Evolutionary conservation across 345 rosid species (phyloP).

Genomic region (Eucalyptus regnans): DNA sequence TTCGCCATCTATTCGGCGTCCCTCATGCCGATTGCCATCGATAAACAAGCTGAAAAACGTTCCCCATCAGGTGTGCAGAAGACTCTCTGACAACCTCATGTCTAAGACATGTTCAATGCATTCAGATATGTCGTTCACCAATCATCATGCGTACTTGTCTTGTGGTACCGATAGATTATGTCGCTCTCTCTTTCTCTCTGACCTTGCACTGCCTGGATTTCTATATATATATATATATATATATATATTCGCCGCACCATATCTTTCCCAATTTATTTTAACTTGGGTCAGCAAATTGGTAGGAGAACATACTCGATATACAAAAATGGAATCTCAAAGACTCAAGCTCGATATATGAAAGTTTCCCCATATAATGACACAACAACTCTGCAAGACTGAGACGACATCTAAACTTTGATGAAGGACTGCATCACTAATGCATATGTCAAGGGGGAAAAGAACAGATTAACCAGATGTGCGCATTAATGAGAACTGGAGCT

Average conservation of each 20-base stretch:
- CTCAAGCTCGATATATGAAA: background rate
- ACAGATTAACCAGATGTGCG: background rate
- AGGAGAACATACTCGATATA: background rate
- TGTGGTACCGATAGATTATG: background rate
- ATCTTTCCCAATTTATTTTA: background rate
- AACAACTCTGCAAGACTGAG: background rate
- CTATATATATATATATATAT: background rate
- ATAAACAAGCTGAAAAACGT: background rate
- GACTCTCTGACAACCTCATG: background rate
- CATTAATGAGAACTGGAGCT: background rate
- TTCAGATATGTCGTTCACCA: background rate
- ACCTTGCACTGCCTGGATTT: background rate
- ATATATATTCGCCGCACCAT: background rate
- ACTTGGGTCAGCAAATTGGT: background rate
- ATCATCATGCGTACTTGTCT: background rate
- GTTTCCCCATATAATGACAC: background rate
- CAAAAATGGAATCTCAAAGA: background rate
- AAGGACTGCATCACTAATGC: background rate
- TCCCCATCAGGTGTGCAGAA: background rate
- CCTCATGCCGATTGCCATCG: background rate
- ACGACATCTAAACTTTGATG: background rate
- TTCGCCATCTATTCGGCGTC: background rate
- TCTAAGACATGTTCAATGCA: background rate
- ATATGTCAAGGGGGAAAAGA: background rate
- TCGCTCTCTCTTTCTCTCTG: background rate